Evolutionary conservation across 257 asterid genomes (phyloP).

Genomic region (Solanum neorickii): DNA sequence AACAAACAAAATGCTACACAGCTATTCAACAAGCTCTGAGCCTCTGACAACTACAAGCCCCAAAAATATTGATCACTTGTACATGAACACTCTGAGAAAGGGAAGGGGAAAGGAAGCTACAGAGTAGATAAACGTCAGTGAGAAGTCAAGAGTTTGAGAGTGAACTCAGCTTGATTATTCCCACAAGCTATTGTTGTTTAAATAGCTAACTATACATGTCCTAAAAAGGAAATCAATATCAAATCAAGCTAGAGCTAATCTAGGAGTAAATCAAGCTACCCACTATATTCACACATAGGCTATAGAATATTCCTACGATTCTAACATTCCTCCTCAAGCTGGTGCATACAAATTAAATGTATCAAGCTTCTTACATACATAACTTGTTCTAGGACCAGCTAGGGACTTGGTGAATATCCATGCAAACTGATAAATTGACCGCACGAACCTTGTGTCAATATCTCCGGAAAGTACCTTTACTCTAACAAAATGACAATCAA

Average conservation of each 20-base stretch:
- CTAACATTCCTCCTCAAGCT: neutral
- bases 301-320: neutral
- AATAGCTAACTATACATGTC: neutral
- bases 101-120: neutral
- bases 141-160: neutral
- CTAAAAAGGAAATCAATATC: neutral
- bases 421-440: neutral
- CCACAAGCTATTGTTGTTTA: neutral
- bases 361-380: neutral
- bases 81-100: neutral
- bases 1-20: neutral
- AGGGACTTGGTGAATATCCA: neutral
- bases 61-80: neutral
- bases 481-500: neutral
- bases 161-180: neutral
- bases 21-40: neutral
- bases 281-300: neutral
- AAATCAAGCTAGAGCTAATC: neutral
- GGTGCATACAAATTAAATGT: neutral
- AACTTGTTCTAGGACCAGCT: neutral
- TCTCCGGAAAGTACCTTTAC: neutral
- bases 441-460: neutral
- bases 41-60: neutral
- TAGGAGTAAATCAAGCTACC: neutral
- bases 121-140: neutral